Base-by-base conservation (phyloP, 164 flowering plant species). In the Santalum album region DNA sequence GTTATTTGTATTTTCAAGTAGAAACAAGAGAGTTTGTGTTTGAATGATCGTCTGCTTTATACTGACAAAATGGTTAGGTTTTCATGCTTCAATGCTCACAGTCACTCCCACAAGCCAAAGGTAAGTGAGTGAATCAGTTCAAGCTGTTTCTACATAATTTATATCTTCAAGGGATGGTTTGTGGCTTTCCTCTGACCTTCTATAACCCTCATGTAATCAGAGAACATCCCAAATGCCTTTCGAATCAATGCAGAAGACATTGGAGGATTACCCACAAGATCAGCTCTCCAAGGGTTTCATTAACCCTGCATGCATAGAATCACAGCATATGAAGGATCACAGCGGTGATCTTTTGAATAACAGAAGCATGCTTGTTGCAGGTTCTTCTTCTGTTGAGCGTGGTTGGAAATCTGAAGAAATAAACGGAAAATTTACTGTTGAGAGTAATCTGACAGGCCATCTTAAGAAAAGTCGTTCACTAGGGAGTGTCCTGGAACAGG, bases 391-490 rank as follows among this genome's bases (percentile, higher is more conserved):
- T 23, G 14, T 65, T 36, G 79, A 69, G 17, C 66, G 48, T 51
- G 59, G 65, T 51, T 69, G 70, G 67, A 77, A 66, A 63, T 78
- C 83, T 9, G 87, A 72, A 21, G 82, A 75, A 48, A 67, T 73
- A 25, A 65, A 70, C 32, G 24, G 61, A 29, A 59, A 53, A 62
- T 48, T 29, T 53, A 55, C 62, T 60, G 29, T 63, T 23, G 76
- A 61, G 47, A 60, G 18, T 39, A 68, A 65, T 12, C 2, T 6
- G 17, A 58, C 24, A 25, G 55, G 56, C 5, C 52, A 6, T 27
- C 53, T 88, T 12, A 77, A 65, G 68, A 89, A 82, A 66, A 73
- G 96, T 71, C 70, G 57, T 52, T 92, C 96, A 65, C 64, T 81
- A 14, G 96, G 89, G 59, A 74, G 76, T 79, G 79, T 61, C 32